These are phyloP conservation scores for Suillus clintonianus DNA, from an alignment of 768 basidiomycete genomes.

Conservation along the genomic window DNA sequence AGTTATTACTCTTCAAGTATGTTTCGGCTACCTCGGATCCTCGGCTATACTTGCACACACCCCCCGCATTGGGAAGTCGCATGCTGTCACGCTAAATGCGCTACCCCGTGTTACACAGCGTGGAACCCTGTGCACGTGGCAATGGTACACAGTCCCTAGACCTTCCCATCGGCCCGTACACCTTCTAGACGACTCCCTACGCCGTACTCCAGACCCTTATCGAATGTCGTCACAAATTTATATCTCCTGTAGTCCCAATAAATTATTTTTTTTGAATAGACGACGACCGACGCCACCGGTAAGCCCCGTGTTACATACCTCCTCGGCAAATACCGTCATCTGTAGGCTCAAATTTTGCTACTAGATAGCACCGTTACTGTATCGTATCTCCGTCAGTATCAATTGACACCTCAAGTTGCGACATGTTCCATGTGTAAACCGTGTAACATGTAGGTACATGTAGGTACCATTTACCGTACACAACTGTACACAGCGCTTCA, in stretches of 20 bases:
- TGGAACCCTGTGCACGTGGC: constrained; percentile 11
- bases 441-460: neutral
- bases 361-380: too few relatives aligned
- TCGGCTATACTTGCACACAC: constrained; percentile 18
- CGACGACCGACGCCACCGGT: constrained; percentile 36
- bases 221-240: too few relatives aligned
- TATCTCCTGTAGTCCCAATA: too few relatives aligned
- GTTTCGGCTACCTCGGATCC: constrained; percentile 33
- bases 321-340: neutral
- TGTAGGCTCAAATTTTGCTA: too few relatives aligned
- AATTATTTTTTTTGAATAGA: too few relatives aligned
- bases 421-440: neutral
- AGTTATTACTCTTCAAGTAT: constrained; percentile 31
- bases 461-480: too few relatives aligned
- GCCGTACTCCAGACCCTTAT: too few relatives aligned
- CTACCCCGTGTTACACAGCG: constrained; percentile 14
- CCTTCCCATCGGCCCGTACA: too few relatives aligned
- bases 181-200: too few relatives aligned
- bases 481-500: neutral
- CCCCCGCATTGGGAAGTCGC: constrained; percentile 11
- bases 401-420: neutral
- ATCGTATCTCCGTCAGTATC: neutral
- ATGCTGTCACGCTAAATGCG: constrained; percentile 25
- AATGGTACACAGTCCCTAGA: neutral
- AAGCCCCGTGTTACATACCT: constrained; percentile 13